Conservation (phyloP, 176 grass and related monocot species). For the Zoysia pacifica region DNA sequence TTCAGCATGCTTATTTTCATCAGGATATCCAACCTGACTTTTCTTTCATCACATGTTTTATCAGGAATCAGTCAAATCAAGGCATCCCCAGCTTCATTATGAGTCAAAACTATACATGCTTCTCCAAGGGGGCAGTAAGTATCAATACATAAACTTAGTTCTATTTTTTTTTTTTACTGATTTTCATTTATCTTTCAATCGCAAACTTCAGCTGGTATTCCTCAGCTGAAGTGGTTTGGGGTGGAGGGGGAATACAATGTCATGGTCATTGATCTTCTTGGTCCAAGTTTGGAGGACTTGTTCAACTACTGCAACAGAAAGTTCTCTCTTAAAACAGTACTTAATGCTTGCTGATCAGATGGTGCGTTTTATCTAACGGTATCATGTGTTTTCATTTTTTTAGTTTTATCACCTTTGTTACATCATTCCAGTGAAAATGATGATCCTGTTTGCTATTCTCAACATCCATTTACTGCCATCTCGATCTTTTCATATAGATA, state of each 20-base stretch:
- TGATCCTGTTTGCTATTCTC: background rate
- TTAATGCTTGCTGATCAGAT: conserved; percentile 87
- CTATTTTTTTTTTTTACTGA: background rate
- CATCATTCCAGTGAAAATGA: conserved; percentile 21
- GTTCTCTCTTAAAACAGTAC: conserved; percentile 89
- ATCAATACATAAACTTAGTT: conserved; percentile 16
- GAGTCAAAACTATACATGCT: conserved; percentile 94
- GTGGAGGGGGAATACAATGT: conserved; percentile 93
- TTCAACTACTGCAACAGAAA: conserved; percentile 88
- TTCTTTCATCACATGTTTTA: conserved; percentile 34
- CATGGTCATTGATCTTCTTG: conserved; percentile 97
- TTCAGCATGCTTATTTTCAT: conserved; percentile 9
- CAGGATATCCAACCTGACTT: conserved; percentile 23
- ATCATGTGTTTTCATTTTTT: conserved; percentile 10
- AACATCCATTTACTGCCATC: background rate
- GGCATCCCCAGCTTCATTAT: conserved; percentile 89
- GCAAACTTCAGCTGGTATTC: conserved; percentile 72
- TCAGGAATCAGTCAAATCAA: conserved; percentile 93
- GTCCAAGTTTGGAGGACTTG: conserved; percentile 79
- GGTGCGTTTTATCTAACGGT: conserved; percentile 39
- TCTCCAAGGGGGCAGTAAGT: conserved; percentile 93
- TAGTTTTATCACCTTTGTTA: conserved; percentile 8
- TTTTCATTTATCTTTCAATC: conserved; percentile 33
- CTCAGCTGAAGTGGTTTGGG: conserved; percentile 83
- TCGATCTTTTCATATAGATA: conserved; percentile 55